phyloP scores from a whole-genome alignment of 2,329 filamentous ascomycete genomes.

The Colletotrichum cordylinicola region DNA sequence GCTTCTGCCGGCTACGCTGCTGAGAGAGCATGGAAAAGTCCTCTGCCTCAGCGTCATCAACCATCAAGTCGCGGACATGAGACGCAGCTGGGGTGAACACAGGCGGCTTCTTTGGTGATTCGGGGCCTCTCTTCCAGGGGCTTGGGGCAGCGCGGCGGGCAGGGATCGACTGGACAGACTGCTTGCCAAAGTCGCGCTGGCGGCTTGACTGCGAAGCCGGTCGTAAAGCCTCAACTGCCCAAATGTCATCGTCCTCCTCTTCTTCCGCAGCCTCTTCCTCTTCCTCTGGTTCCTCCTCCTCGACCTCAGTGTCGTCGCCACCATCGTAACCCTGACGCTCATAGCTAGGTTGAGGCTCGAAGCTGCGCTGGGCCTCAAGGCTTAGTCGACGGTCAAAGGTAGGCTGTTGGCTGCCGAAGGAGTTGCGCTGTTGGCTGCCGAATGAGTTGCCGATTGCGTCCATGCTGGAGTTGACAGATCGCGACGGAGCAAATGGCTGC shows the following conservation, averaged over 20 bases:
- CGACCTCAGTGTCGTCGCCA: slow-evolving; percentile 7
- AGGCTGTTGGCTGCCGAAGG: not conserved
- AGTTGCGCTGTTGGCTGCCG: not conserved
- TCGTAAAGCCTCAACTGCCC: slow-evolving; percentile 62
- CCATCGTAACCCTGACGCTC: not conserved
- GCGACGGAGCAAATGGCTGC: slow-evolving; percentile 7
- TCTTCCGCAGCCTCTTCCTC: slow-evolving; percentile 33
- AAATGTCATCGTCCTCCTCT: slow-evolving; percentile 55
- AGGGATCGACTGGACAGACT: slow-evolving; percentile 19
- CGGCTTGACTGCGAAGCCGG: slow-evolving; percentile 25
- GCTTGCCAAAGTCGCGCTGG: slow-evolving; percentile 36
- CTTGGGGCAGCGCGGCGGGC: slow-evolving; percentile 34
- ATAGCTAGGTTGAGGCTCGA: not conserved
- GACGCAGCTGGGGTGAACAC: slow-evolving; percentile 5
- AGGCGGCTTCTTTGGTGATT: slow-evolving; percentile 27
- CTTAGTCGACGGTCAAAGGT: not conserved
- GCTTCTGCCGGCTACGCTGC: slow-evolving; percentile 18
- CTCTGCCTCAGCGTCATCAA: slow-evolving; percentile 32
- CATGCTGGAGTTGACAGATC: slow-evolving; percentile 7
- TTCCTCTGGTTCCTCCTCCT: slow-evolving; percentile 14
- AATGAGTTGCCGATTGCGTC: slow-evolving; percentile 7
- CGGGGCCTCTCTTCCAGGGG: slow-evolving; percentile 41
- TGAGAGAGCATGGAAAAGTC: slow-evolving; percentile 52
- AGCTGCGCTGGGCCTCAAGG: not conserved
- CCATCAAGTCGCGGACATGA: not conserved